Base-by-base conservation (phyloP, 768 basidiomycete genomes). In the Serendipita vermifera region DNA sequence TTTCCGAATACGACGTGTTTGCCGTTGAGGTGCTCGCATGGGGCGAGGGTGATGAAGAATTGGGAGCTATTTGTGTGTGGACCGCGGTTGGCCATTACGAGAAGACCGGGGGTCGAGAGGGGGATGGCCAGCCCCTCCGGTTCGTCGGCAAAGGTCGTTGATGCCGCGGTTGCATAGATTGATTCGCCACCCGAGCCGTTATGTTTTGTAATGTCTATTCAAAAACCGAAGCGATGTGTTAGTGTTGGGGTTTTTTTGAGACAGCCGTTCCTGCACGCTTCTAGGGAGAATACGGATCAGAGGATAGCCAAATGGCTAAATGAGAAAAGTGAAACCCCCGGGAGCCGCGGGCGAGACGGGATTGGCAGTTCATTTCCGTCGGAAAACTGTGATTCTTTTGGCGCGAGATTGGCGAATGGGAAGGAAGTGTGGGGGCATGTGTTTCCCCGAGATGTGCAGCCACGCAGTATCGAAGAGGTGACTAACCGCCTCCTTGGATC, bases 71-170 rank as follows among this genome's bases (percentile, higher is more conserved):
- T 93, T 33, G 90, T 92, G 68, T 85, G 73, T 0, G 84, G 81
- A 2, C 86, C 86, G 60, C 78, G 77, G 67, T 94, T 94, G 7
- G 90, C 90, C 91, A 93, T 94, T 63, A 87, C 88, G 9, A 94
- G 71, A 26, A 93, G 80, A 70, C 82, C 88, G 64, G 80, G 77
- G 0, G 78, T 67, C n/a, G n/a, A n/a, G n/a, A n/a, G n/a, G 60
- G 90, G 84, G 20, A 88, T 68, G 0, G 78, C 72, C 31, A 72
- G 74, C 38, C 72, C 71, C 31, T 90, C 70, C 64, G 88, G 79
- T 67, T 93, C 90, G 64, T 93, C 89, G 9, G 73, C 69, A 61
- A 92, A 93, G n/a, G n/a, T n/a, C n/a, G n/a, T n/a, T n/a, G n/a
- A n/a, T n/a, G n/a, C n/a, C 24, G 77, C 73, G 4, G 75, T 74